Percentiles rank a stretch among this genome's conserved stretches.
These are phyloP conservation scores for Penicillium antarcticum DNA, from an alignment of 495 filamentous ascomycete species.

Conservation along the genomic window DNA sequence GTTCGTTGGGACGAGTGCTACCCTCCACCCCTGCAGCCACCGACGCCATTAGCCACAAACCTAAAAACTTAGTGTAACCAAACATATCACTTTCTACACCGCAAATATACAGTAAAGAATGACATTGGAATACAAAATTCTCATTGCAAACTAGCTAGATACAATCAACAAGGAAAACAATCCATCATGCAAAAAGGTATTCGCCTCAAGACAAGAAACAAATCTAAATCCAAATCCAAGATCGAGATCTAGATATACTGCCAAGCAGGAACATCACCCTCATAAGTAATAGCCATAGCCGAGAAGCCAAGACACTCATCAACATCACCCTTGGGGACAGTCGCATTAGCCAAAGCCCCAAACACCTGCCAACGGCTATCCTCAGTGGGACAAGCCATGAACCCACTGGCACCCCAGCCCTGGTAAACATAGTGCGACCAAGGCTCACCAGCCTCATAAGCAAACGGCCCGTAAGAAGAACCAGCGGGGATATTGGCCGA, in stretches of 20 bases:
- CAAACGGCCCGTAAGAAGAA: constrained; percentile 44
- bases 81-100: not conserved
- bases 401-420: constrained; percentile 32
- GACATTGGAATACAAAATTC: too few relatives aligned
- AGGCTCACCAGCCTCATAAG: constrained; percentile 22
- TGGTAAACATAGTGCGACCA: constrained; percentile 29
- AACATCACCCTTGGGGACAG: constrained; percentile 36
- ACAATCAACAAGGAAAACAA: not conserved
- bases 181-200: not conserved
- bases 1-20: not conserved
- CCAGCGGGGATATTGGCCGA: constrained; percentile 54
- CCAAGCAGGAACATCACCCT: constrained; percentile 33
- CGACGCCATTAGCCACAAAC: not conserved
- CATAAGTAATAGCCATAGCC: constrained; percentile 27
- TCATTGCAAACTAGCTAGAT: not conserved
- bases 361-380: constrained; percentile 44
- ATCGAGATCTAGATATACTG: constrained; percentile 33
- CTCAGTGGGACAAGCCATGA: constrained; percentile 43
- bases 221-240: not conserved
- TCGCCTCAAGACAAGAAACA: not conserved
- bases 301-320: constrained; percentile 40
- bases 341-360: constrained; percentile 34
- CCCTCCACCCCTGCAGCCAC: not conserved
- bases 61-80: not conserved
- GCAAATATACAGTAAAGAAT: too few relatives aligned